Evolutionary conservation across 2,329 filamentous ascomycete genomes (phyloP).

Genomic region (Microdochium bolleyi): DNA sequence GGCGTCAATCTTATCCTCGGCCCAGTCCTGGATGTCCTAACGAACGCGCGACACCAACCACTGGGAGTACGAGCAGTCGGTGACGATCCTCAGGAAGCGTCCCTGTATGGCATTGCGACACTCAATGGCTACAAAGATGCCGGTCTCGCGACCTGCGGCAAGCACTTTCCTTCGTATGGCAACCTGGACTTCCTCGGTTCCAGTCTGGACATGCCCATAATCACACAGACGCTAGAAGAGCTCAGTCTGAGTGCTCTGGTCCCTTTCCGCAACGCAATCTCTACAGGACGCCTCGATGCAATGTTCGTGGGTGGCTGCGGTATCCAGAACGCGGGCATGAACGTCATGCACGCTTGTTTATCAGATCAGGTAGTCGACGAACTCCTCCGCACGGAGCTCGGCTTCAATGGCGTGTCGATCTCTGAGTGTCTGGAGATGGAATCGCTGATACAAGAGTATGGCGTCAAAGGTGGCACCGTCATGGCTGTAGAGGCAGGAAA

Average conservation of each 20-base stretch:
- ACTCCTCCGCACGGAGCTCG: conserved; percentile 76
- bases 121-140: conserved; percentile 92
- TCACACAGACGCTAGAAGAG: conserved; percentile 89
- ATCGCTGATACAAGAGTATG: conserved; percentile 87
- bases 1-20: conserved; percentile 95
- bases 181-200: conserved; percentile 91
- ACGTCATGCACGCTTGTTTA: conserved; percentile 90
- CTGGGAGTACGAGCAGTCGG: conserved; percentile 83
- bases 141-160: conserved; percentile 81
- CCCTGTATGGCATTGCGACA: conserved; percentile 81
- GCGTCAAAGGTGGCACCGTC: conserved; percentile 92
- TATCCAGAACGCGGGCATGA: conserved; percentile 85
- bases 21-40: conserved; percentile 87
- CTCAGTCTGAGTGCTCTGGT: conserved; percentile 86
- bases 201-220: conserved; percentile 85
- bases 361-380: conserved; percentile 92
- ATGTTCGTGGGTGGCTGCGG: conserved; percentile 96
- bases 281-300: conserved; percentile 71
- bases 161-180: conserved; percentile 94
- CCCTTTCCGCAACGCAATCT: conserved; percentile 85
- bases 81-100: conserved; percentile 92
- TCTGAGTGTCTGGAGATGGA: conserved; percentile 98
- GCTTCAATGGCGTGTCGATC: conserved; percentile 86
- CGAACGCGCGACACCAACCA: conserved; percentile 85
- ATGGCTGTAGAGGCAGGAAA: conserved; percentile 97